Base-by-base conservation (phyloP, 495 filamentous ascomycete species). In the Aspergillus cristatus region DNA sequence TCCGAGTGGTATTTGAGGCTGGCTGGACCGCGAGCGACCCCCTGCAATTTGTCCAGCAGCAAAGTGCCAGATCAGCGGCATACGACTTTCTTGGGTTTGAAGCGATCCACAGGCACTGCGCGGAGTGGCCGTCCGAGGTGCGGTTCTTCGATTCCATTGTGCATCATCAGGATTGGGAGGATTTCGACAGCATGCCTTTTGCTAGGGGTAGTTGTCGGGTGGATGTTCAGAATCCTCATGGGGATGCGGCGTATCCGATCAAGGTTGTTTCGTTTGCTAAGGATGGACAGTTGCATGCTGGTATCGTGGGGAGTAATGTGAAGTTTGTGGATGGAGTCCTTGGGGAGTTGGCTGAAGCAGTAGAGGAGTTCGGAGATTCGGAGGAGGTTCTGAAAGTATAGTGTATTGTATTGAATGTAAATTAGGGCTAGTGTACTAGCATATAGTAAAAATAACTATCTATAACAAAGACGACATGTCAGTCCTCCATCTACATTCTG, bases 171-270 rank as follows among this genome's bases (percentile, higher is more conserved):
- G 44, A 51, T 39, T 41, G 46, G 37, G 54, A 60, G 28, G 55
- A 62, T 34, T 59, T 65, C 34, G 61, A 67, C 37, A 51, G 43
- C n/a, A 63, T 67, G 63, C 52, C 58, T 18, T 67, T 67, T 36
- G 59, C 54, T 0, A 59, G 47, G 2, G 42, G 46, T 1, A 42
- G 31, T 18, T 59, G 55, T 37, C 50, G 45, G 34, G 58, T 67
- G 14, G 60, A 64, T 22, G 61, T 62, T n/a, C 31, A 42, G 11
- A 61, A 55, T 10, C 63, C 63, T 0, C 50, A 64, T 43, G 60
- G 62, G 0, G 62, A 66, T 46, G 46, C 60, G 1, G 48, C 60
- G 8, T 45, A 50, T 34, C 62, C 62, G 1, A 20, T 64, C 18
- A 66, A 66, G 47, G 50, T 51, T 18, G 62, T 66, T n/a, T 63